Conservation (phyloP, 2,329 filamentous ascomycete genomes). For the Aspergillus tubingensis region DNA sequence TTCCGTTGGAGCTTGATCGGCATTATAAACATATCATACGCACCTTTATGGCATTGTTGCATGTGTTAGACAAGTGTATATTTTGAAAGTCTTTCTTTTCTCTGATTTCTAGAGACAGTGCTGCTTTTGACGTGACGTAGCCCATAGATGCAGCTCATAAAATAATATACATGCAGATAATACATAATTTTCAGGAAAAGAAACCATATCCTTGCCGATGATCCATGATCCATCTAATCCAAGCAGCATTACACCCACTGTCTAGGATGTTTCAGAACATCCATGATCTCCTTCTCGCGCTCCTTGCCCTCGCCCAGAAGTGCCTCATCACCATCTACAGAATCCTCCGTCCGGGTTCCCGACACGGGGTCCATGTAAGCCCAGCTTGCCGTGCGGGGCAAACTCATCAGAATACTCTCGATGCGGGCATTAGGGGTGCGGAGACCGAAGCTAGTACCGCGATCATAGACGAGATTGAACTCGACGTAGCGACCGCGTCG, state of each 20-base stretch:
- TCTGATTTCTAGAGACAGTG: neutral
- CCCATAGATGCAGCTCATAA: constrained; percentile 5
- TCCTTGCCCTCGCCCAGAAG: constrained; percentile 36
- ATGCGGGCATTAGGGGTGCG: constrained; percentile 89
- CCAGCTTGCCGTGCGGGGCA: constrained; percentile 91
- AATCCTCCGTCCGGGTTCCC: constrained; percentile 51
- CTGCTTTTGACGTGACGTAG: neutral
- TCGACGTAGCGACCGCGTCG: constrained; percentile 94
- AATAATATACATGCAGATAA: constrained; percentile 3
- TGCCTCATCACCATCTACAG: constrained; percentile 46
- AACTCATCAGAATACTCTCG: constrained; percentile 96
- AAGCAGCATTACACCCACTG: constrained; percentile 57
- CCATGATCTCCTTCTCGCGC: constrained; percentile 74
- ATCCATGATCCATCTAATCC: too few relatives aligned
- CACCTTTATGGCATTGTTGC: neutral
- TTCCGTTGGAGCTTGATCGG: neutral
- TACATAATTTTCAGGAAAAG: constrained; percentile 3
- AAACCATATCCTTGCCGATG: neutral
- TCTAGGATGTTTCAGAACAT: constrained; percentile 64
- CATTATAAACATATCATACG: neutral
- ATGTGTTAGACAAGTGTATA: constrained; percentile 6
- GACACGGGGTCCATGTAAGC: constrained; percentile 79
- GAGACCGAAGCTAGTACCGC: constrained; percentile 89
- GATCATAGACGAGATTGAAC: constrained; percentile 96
- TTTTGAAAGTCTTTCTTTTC: neutral